Evolutionary conservation across 306 rosid genomes (phyloP).

Genomic region (apple (Malus domestica)): ASM211411v1 NC_041803.1:10737501-10738000

Average conservation of each 20-base stretch:
- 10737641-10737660: slow-evolving; percentile 87
- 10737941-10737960: slow-evolving; percentile 10
- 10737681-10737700: slow-evolving; percentile 91
- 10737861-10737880: slow-evolving; percentile 97
- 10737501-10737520: neutral
- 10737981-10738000: slow-evolving; percentile 73
- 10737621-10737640: slow-evolving; percentile 94
- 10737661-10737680: slow-evolving; percentile 78
- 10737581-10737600: slow-evolving; percentile 72
- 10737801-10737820: slow-evolving; percentile 52
- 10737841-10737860: slow-evolving; percentile 88
- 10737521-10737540: neutral
- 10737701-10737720: slow-evolving; percentile 86
- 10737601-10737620: slow-evolving; percentile 72
- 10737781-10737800: slow-evolving; percentile 20
- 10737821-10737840: slow-evolving; percentile 92
- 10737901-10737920: slow-evolving; percentile 5
- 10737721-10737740: slow-evolving; percentile 87
- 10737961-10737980: slow-evolving; percentile 95
- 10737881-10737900: slow-evolving; percentile 82
- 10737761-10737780: neutral
- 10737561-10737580: slow-evolving; percentile 37
- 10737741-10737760: slow-evolving; percentile 30
- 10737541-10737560: neutral
- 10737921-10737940: neutral